These are phyloP conservation scores for Sporisorium graminicola DNA, from an alignment of 1,284 basidiomycete genomes.

Conservation along the genomic window DNA sequence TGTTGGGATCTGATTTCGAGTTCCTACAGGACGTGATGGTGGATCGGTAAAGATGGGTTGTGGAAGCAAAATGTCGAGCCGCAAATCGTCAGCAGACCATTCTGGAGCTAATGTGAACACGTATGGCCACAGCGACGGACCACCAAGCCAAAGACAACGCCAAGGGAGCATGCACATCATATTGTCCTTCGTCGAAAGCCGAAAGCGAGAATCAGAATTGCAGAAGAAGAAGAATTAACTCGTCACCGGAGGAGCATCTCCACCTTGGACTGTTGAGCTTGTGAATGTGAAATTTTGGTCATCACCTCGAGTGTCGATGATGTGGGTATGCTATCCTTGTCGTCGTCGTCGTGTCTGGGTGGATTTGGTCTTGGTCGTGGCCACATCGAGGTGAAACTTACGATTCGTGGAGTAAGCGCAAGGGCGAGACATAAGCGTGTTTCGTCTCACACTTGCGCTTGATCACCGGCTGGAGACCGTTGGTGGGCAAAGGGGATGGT, in stretches of 20 bases:
- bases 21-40: slow-evolving; percentile 4
- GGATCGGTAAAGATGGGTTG: not conserved
- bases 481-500: not conserved
- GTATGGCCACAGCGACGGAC: not conserved
- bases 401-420: slow-evolving; percentile 6
- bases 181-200: too few species aligned
- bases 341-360: not conserved
- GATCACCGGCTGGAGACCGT: not conserved
- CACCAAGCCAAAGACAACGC: not conserved
- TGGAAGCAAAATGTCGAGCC: not conserved
- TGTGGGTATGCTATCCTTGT: not conserved
- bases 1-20: not conserved
- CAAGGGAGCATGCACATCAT: not conserved
- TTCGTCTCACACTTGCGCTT: slow-evolving; percentile 4
- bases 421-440: not conserved
- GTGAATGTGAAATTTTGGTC: slow-evolving; percentile 56
- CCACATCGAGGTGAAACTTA: not conserved
- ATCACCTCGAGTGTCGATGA: slow-evolving; percentile 22
- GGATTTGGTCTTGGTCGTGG: not conserved
- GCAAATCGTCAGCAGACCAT: not conserved
- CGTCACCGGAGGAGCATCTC: slow-evolving; percentile 31
- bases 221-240: slow-evolving; percentile 57
- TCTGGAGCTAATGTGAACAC: not conserved
- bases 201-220: slow-evolving; percentile 59
- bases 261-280: slow-evolving; percentile 57